Evolutionary conservation across 2,329 filamentous ascomycete genomes (phyloP).

Genomic region (Tolypocladium cylindrosporum): DNA sequence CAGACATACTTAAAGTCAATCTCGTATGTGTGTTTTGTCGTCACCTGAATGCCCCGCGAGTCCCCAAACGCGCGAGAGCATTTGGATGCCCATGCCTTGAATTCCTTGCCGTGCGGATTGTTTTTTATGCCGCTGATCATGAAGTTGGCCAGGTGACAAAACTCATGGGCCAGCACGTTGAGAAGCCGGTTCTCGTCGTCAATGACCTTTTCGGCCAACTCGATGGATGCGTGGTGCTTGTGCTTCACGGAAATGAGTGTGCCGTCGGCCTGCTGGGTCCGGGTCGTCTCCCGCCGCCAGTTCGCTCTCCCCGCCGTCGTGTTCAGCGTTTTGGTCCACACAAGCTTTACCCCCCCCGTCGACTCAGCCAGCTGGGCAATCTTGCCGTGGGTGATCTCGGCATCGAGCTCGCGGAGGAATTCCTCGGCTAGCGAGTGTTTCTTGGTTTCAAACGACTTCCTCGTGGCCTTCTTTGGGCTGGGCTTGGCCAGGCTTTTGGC

Average conservation of each 20-base stretch:
- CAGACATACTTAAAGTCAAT: conserved; percentile 93
- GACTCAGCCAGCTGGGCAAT: conserved; percentile 46
- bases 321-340: conserved; percentile 71
- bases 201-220: conserved; percentile 83
- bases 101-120: conserved; percentile 74
- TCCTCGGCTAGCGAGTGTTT: conserved; percentile 53
- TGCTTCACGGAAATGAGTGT: conserved; percentile 19
- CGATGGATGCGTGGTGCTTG: conserved; percentile 64
- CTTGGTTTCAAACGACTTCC: conserved; percentile 49
- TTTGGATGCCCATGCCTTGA: conserved; percentile 62
- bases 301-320: conserved; percentile 69
- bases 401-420: conserved; percentile 63
- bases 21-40: conserved; percentile 79
- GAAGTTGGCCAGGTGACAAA: conserved; percentile 88
- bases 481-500: conserved; percentile 12
- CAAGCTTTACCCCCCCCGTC: conserved; percentile 61
- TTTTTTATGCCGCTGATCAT: conserved; percentile 69
- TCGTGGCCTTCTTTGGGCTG: conserved; percentile 24
- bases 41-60: conserved; percentile 59
- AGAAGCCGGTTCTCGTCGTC: conserved; percentile 66
- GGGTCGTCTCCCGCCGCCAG: conserved; percentile 54
- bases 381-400: conserved; percentile 47
- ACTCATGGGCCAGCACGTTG: conserved; percentile 93
- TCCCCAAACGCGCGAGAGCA: conserved; percentile 46
- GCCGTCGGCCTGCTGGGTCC: conserved; percentile 16